phyloP scores from a whole-genome alignment of 495 filamentous ascomycete species.

The Penicillium maclennaniae region DNA sequence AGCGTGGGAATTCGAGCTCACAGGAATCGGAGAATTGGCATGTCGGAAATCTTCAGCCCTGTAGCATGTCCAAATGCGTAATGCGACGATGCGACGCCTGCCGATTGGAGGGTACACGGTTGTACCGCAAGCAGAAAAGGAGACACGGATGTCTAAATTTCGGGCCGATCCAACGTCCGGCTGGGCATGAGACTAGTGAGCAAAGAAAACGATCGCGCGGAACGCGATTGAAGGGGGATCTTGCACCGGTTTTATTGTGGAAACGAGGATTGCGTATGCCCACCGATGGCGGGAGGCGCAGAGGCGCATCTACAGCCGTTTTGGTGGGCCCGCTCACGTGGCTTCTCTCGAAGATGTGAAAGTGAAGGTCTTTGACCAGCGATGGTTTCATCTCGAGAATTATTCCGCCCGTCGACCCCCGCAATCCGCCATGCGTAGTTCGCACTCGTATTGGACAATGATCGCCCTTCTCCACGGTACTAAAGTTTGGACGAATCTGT shows the following conservation, averaged over 20 bases:
- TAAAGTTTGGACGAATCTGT: not conserved
- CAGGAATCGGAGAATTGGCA: constrained; percentile 13
- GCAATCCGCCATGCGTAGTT: not conserved
- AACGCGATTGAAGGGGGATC: not conserved
- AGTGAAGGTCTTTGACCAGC: not conserved
- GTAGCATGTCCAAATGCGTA: constrained; percentile 7
- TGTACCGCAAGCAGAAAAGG: constrained; percentile 18
- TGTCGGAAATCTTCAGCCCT: constrained; percentile 8
- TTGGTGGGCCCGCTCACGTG: constrained; percentile 21
- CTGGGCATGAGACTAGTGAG: not conserved
- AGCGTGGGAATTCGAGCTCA: constrained; percentile 8
- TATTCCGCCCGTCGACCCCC: not conserved
- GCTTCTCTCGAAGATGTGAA: not conserved
- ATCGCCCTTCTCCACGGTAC: not conserved
- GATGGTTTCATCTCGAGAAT: not conserved
- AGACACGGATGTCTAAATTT: constrained; percentile 1
- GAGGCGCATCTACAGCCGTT: constrained; percentile 1
- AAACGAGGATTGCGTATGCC: constrained; percentile 15
- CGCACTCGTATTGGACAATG: not conserved
- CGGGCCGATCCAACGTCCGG: not conserved
- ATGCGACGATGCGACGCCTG: constrained; percentile 13
- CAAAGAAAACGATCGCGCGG: not conserved
- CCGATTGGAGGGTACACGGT: constrained; percentile 7
- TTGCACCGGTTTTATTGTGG: constrained; percentile 5
- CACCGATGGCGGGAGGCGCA: not conserved